Base-by-base conservation (phyloP, 441 rosid species). In the Brassica balearica region DNA sequence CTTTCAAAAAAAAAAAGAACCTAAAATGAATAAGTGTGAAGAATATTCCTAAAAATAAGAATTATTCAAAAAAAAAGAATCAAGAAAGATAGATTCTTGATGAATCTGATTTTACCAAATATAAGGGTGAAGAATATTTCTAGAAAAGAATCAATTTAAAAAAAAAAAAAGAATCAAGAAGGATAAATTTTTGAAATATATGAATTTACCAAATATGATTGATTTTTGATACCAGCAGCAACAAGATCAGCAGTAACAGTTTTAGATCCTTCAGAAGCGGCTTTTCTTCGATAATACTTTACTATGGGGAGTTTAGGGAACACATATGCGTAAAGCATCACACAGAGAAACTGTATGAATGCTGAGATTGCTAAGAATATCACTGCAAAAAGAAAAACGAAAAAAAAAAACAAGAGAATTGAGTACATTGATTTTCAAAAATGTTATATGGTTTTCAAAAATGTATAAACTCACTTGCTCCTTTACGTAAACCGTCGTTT, bases 401-500 rank as follows among this genome's bases (percentile, higher is more conserved):
- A 46, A 12, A 1, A 22, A 2, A 2, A 34, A 29, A 29, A 29
- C 34, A 29, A 29, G 7, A 6, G 38, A 34, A 34, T 34, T 34
- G 38, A 6, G 8, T 34, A 34, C 38, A 34, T 6, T 6, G 38
- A 34, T 34, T 34, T 34, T 34, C 38, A 34, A 34, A 34, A 34
- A 34, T 34, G 8, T 34, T 34, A 34, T 34, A 34, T 6, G 38
- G 38, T 34, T 34, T 34, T 34, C 38, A 34, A 6, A 34, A 34
- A 34, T 34, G 38, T 34, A 6, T 6, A 6, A 23, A 83, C 92
- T 34, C 80, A 89, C 95, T 76, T 25, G 87, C 82, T 75, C 91
- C 93, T 61, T 90, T 90, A 3, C 95, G 89, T 77, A 88, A 89
- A 38, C 93, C 86, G 17, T 86, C 11, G 1, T 64, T 32, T 4